Percentiles rank a stretch among this genome's conserved stretches.
Conservation (phyloP, 129 eudicot species). For the Helichrysum umbraculigerum region DNA sequence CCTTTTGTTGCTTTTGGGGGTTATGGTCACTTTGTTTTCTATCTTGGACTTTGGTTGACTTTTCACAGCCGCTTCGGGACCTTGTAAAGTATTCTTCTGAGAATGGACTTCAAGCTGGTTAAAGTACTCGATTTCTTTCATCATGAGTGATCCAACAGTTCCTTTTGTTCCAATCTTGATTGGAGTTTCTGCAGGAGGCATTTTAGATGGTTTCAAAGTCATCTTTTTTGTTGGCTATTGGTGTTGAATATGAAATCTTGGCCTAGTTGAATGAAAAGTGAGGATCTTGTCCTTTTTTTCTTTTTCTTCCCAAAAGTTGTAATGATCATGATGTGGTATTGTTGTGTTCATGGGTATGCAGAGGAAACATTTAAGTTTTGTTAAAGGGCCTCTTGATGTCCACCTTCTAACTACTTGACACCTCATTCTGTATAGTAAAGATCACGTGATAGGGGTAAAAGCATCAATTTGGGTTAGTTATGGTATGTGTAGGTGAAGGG, state of each 20-base stretch:
- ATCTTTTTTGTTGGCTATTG: conserved; percentile 27
- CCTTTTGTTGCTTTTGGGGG: conserved; percentile 47
- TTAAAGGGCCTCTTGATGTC: conserved; percentile 36
- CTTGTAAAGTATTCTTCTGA: conserved; percentile 30
- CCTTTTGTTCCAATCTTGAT: conserved; percentile 76
- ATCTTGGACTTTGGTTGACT: conserved; percentile 36
- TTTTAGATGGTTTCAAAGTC: conserved; percentile 31
- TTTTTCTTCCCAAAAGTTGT: conserved; percentile 7
- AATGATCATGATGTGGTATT: conserved; percentile 39
- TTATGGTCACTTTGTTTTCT: conserved; percentile 22
- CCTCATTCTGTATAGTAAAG: conserved; percentile 9
- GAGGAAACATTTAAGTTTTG: conserved; percentile 46
- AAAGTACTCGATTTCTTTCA: conserved; percentile 74
- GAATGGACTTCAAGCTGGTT: conserved; percentile 44
- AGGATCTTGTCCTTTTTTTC: conserved; percentile 16
- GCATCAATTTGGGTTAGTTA: conserved; percentile 18
- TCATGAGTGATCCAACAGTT: conserved; percentile 77
- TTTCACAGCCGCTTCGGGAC: conserved; percentile 14
- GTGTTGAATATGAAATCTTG: conserved; percentile 22
- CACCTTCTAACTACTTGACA: conserved; percentile 49
- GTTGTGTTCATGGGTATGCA: conserved; percentile 51
- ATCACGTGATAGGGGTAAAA: conserved; percentile 39
- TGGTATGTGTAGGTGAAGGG: conserved; percentile 24
- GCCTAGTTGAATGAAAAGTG: conserved; percentile 14
- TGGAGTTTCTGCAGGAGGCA: conserved; percentile 40